Evolutionary conservation across 768 basidiomycete genomes (phyloP).

Genomic region (Pholiota conissans): DNA sequence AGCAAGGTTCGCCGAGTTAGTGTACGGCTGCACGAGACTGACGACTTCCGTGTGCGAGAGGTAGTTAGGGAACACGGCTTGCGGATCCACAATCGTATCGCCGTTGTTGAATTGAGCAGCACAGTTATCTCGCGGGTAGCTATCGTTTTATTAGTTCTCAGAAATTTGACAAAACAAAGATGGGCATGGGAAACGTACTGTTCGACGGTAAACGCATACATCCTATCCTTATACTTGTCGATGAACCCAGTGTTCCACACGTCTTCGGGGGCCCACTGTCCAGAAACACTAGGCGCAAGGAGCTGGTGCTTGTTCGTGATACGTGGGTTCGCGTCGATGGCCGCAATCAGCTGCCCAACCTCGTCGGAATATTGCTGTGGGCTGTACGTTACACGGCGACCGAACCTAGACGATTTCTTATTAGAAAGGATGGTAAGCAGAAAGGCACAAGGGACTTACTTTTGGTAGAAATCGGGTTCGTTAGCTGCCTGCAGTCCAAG

Average conservation of each 20-base stretch:
- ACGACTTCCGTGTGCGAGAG: conserved; percentile 59
- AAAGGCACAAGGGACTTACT: conserved; percentile 22
- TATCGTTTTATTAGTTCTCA: conserved; percentile 11
- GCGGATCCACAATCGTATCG: conserved; percentile 35
- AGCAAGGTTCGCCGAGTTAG: conserved; percentile 46
- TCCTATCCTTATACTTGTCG: conserved; percentile 36
- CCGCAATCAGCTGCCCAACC: conserved; percentile 21
- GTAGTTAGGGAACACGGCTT: conserved; percentile 50
- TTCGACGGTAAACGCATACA: conserved; percentile 54
- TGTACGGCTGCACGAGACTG: conserved; percentile 51
- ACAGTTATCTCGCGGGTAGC: conserved; percentile 58
- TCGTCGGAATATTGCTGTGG: conserved; percentile 50
- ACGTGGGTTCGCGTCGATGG: conserved; percentile 23
- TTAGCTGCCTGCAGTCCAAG: conserved; percentile 75
- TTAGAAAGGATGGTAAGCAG: conserved; percentile 11
- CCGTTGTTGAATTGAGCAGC: conserved; percentile 47
- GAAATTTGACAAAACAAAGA: background rate
- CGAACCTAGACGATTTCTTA: conserved; percentile 28
- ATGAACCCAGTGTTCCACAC: conserved; percentile 55
- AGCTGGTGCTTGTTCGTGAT: conserved; percentile 36
- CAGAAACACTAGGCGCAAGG: conserved; percentile 65
- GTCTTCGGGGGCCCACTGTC: conserved; percentile 45
- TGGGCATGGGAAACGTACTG: conserved; percentile 38
- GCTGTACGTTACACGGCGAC: conserved; percentile 34
- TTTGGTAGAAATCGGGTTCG: conserved; percentile 74